Percentiles rank a stretch among this genome's conserved stretches.
These are phyloP conservation scores for Leishmania lainsoni DNA, from an alignment of 208 protist genomes.

Conservation along the genomic window DNA sequence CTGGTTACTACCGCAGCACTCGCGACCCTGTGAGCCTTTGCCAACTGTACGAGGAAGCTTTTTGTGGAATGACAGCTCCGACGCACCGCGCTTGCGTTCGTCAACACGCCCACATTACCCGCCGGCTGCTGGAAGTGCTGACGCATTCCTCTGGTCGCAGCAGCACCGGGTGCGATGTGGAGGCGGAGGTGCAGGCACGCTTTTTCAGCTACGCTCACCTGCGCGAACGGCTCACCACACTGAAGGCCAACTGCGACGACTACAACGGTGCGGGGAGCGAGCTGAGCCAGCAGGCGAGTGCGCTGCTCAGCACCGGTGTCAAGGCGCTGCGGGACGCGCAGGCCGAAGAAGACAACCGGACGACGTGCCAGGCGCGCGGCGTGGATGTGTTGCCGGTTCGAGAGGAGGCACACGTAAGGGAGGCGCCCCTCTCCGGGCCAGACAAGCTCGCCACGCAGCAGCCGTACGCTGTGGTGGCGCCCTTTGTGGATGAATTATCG, in stretches of 20 bases:
- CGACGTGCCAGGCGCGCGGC: not conserved
- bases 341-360: slow-evolving; percentile 35
- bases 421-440: not conserved
- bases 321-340: slow-evolving; percentile 55
- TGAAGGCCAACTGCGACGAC: slow-evolving; percentile 55
- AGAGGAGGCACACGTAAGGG: not conserved
- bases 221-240: slow-evolving; percentile 46
- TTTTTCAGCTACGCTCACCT: slow-evolving; percentile 45
- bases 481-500: slow-evolving; percentile 28
- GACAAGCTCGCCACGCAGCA: not conserved
- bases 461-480: not conserved
- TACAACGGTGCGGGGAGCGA: slow-evolving; percentile 61
- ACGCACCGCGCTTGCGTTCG: slow-evolving; percentile 4
- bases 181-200: not conserved
- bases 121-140: slow-evolving; percentile 1
- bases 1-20: slow-evolving; percentile 64
- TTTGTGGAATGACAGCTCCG: slow-evolving; percentile 25
- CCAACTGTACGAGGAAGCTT: slow-evolving; percentile 63
- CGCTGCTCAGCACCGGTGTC: slow-evolving; percentile 43
- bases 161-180: slow-evolving; percentile 1
- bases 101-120: not conserved
- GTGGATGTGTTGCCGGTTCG: not conserved
- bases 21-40: slow-evolving; percentile 57
- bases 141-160: no score
- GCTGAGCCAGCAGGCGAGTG: slow-evolving; percentile 34